Evolutionary conservation across 306 rosid genomes (phyloP), one percentile per base, ranked within the genome.

Genomic region (Macrotyloma uniflorum): DNA sequence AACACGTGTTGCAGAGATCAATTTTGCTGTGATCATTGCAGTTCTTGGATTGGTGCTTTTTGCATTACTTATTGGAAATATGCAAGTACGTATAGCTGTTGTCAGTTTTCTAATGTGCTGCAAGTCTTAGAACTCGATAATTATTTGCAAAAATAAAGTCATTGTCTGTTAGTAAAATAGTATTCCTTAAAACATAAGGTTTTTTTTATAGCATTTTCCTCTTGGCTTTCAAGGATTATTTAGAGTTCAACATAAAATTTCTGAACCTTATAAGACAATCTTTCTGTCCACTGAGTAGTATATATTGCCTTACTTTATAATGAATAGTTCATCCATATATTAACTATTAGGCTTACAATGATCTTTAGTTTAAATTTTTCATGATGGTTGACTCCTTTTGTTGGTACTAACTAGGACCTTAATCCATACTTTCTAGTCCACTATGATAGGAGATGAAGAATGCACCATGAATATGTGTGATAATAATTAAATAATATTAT

Each of bases 41-140:
- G 76, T 88, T 70, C 89, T 88, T 65, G 91, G 91, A 20, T 78
- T 85, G 73, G 91, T 88, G 72, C 84, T 88, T 51, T 88, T 88
- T 50, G 91, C 83, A 47, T 62, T 80, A 72, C 91, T 88, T 43
- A 88, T 88, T 64, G 91, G 89, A 57, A 85, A 88, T 73, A 85
- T 88, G 91, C 89, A 88, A 82, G 91, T 85, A 80, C 58, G 89
- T 83, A 5, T 28, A 46, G 38, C 45, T 35, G 70, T 20, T 23
- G 0, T n/a, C 32, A 74, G 3, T 20, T 23, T 66, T 46, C 30
- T 22, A 74, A 49, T 69, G 33, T 23, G 6, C 32, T 46, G 55
- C 53, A 22, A 79, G 16, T 13, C 46, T 61, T 49, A 68, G 28
- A 23, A 32, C 66, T 79, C 9, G 45, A 66, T 18, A 50, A 40